Conservation (phyloP, 1,284 basidiomycete genomes). For the Megacollybia platyphylla region DNA sequence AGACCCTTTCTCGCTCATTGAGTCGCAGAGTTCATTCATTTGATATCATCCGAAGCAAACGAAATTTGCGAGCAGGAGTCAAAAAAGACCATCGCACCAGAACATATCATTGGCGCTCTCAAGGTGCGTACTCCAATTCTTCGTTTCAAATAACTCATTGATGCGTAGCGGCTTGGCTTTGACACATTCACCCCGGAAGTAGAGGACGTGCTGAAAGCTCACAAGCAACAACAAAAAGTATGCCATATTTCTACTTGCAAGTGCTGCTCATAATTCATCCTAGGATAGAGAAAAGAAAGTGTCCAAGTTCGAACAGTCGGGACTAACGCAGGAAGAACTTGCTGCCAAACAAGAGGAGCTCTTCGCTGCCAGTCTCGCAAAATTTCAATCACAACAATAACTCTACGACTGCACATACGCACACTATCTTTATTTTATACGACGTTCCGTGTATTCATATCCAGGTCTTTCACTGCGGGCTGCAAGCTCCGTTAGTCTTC, state of each 20-base stretch:
- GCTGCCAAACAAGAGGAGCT: constrained; percentile 80
- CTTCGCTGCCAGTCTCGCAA: constrained; percentile 81
- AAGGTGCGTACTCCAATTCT: constrained; percentile 40
- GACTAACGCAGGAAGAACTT: constrained; percentile 86
- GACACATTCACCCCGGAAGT: constrained; percentile 82
- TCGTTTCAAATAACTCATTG: constrained; percentile 4
- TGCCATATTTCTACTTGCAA: constrained; percentile 7
- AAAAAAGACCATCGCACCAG: constrained; percentile 99
- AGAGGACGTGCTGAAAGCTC: constrained; percentile 85
- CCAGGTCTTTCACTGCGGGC: not conserved
- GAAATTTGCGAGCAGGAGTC: constrained; percentile 96
- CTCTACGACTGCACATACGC: not conserved
- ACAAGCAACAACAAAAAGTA: constrained; percentile 91
- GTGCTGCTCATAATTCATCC: constrained; percentile 5
- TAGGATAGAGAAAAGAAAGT: constrained; percentile 82
- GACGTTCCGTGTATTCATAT: not conserved
- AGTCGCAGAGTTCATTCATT: constrained; percentile 85
- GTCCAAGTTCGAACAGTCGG: constrained; percentile 82
- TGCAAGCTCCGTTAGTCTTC: constrained; percentile 38
- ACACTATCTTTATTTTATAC: constrained; percentile 8
- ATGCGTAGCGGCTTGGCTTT: constrained; percentile 70
- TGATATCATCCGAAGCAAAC: constrained; percentile 96
- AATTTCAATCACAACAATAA: constrained; percentile 43
- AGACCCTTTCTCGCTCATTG: constrained; percentile 2
- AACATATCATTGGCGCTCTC: constrained; percentile 89